Percentiles rank a stretch among this genome's conserved stretches.
Conservation (phyloP, 805 yeast species). For the Hanseniaspora valbyensis region DNA sequence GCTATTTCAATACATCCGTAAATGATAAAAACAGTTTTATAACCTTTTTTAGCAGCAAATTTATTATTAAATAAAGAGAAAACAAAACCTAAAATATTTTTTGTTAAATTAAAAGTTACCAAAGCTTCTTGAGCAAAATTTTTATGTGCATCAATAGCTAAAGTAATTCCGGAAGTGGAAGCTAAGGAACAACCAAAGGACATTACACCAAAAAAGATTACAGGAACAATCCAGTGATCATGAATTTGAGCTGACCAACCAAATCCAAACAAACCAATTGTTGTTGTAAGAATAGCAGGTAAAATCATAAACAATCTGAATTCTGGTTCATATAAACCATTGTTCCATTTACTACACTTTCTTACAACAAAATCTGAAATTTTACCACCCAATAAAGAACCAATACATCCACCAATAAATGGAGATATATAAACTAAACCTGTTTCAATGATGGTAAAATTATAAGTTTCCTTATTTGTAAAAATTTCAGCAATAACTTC, state of each 20-base stretch:
- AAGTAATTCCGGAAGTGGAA: constrained; percentile 51
- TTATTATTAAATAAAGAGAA: constrained; percentile 47
- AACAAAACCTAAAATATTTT: constrained; percentile 44
- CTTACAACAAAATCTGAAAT: constrained; percentile 41
- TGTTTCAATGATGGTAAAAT: constrained; percentile 36
- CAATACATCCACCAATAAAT: constrained; percentile 47
- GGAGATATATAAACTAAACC: constrained; percentile 48
- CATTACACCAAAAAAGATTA: constrained; percentile 43
- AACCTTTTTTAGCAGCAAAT: constrained; percentile 35
- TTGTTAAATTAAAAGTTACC: constrained; percentile 44
- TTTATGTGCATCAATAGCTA: constrained; percentile 46
- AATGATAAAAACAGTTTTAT: constrained; percentile 38
- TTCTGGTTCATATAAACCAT: constrained; percentile 54
- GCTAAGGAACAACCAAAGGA: constrained; percentile 54
- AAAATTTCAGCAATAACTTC: constrained; percentile 46
- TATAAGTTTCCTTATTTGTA: constrained; percentile 29
- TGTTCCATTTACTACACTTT: constrained; percentile 34
- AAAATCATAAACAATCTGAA: constrained; percentile 30
- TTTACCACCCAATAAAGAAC: constrained; percentile 44
- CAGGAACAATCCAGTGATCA: constrained; percentile 48
- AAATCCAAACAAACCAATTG: constrained; percentile 44
- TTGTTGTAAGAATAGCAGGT: constrained; percentile 36
- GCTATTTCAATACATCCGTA: constrained; percentile 44
- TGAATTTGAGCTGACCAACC: constrained; percentile 45
- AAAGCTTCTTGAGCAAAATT: constrained; percentile 49